These are phyloP conservation scores for Eremothecium sinecaudum DNA, from an alignment of 1,139 yeast species.

Conservation along the genomic window DNA sequence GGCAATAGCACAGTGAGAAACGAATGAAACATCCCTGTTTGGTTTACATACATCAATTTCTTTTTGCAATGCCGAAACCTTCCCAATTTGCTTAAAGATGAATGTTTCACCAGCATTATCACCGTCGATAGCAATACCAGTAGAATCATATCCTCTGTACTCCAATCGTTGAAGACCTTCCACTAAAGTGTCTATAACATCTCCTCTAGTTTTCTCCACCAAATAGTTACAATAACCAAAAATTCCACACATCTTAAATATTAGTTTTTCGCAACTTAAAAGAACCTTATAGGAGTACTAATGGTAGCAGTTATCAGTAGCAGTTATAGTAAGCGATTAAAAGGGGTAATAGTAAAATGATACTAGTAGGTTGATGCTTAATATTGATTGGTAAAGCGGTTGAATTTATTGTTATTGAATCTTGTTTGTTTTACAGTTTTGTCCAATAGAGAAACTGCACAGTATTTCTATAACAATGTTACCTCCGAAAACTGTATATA, in stretches of 20 bases:
- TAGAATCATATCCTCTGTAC: constrained; percentile 96
- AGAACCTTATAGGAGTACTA: not conserved
- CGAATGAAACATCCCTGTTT: constrained; percentile 55
- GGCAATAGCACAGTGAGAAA: constrained; percentile 91
- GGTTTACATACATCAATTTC: constrained; percentile 48
- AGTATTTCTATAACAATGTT: not conserved
- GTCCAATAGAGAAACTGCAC: not conserved
- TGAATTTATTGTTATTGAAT: not conserved
- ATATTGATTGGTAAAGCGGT: too few species aligned
- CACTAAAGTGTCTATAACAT: constrained; percentile 75
- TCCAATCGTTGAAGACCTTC: constrained; percentile 92
- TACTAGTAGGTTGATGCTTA: not conserved
- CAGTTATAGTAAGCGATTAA: too few species aligned
- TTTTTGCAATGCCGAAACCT: constrained; percentile 73
- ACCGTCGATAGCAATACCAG: constrained; percentile 94
- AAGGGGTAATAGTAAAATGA: not conserved
- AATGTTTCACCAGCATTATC: constrained; percentile 55
- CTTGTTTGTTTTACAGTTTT: not conserved
- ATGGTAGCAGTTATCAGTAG: not conserved
- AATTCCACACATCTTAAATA: constrained; percentile 61
- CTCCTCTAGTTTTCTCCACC: constrained; percentile 87
- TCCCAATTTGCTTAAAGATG: constrained; percentile 81
- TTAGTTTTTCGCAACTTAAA: too few species aligned
- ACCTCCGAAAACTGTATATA: not conserved
- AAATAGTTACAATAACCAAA: constrained; percentile 96